A percentile compares a stretch with the other conserved stretches of the same genome.
Evolutionary conservation across 2,329 filamentous ascomycete genomes (phyloP).

Genomic region (Aspergillus fructus): DNA sequence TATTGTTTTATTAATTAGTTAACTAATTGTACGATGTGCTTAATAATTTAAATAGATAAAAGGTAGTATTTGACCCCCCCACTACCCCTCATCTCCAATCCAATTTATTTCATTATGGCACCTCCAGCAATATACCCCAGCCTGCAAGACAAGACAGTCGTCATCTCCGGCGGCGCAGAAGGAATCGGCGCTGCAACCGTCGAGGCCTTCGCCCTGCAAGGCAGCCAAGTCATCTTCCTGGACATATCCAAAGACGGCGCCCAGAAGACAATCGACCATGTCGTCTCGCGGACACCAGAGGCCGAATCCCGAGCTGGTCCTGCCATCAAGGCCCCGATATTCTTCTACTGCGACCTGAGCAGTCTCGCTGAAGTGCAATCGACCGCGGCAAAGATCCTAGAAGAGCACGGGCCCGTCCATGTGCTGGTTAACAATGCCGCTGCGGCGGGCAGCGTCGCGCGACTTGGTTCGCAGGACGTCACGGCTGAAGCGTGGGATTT

Average conservation of each 20-base stretch:
- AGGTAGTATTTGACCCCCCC: no score
- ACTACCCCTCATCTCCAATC: no score
- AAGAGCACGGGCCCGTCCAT: conserved; percentile 26
- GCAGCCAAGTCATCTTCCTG: conserved; percentile 47
- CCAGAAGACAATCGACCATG: conserved; percentile 10
- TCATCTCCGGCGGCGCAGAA: conserved; percentile 49
- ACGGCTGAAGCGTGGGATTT: conserved; percentile 45
- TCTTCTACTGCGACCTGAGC: conserved; percentile 46
- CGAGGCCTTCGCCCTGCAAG: conserved; percentile 47
- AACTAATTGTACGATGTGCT: no score
- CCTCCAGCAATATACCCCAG: conserved; percentile 21
- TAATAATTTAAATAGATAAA: no score
- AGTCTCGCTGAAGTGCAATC: conserved; percentile 27
- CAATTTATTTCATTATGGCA: background rate
- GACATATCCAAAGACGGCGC: conserved; percentile 41
- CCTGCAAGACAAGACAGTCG: conserved; percentile 31
- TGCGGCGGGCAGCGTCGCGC: conserved; percentile 14
- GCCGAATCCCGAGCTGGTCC: background rate
- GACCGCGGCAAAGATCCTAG: conserved; percentile 35
- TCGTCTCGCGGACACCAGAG: background rate
- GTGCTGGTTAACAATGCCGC: conserved; percentile 42
- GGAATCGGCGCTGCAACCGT: conserved; percentile 47
- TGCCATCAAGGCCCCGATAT: conserved; percentile 30
- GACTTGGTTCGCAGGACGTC: conserved; percentile 25
- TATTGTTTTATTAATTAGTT: no score